Conservation (phyloP, 257 asterid genomes). For the Nicotiana tabacum region DNA sequence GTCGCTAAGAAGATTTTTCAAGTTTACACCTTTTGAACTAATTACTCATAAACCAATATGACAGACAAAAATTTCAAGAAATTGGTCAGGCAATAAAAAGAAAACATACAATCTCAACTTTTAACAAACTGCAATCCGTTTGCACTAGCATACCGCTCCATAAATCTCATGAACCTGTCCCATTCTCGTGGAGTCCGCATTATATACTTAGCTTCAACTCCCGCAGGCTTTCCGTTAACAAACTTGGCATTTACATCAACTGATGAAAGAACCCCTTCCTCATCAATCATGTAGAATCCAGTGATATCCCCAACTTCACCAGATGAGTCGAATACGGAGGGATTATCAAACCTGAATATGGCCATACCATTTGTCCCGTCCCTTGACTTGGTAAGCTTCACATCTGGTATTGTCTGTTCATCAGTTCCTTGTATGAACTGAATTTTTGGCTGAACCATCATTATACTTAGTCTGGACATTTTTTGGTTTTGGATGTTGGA, state of each 20-base stretch:
- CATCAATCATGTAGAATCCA: constrained; percentile 93
- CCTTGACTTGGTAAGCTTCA: constrained; percentile 81
- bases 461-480: constrained; percentile 26
- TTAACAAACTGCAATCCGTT: constrained; percentile 72
- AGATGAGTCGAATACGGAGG: constrained; percentile 89
- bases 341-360: constrained; percentile 66
- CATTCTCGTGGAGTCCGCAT: constrained; percentile 81
- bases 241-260: constrained; percentile 86
- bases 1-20: constrained; percentile 1
- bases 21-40: constrained; percentile 23
- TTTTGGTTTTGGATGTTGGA: constrained; percentile 15
- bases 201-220: constrained; percentile 80
- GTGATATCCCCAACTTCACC: constrained; percentile 86
- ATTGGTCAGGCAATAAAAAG: constrained; percentile 5
- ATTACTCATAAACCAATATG: constrained; percentile 19
- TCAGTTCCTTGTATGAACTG: constrained; percentile 91
- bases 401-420: constrained; percentile 86
- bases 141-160: constrained; percentile 79
- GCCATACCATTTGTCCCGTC: constrained; percentile 95
- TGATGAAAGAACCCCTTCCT: constrained; percentile 81
- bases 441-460: constrained; percentile 76
- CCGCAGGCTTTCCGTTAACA: constrained; percentile 92
- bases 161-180: constrained; percentile 98
- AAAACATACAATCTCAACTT: constrained; percentile 37
- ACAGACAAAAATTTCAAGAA: constrained; percentile 16